Percentiles rank a stretch among this genome's conserved stretches.
Conservation (phyloP, 202 grass and related monocot genomes). For the Schoenoplectus tabernaemontani region DNA sequence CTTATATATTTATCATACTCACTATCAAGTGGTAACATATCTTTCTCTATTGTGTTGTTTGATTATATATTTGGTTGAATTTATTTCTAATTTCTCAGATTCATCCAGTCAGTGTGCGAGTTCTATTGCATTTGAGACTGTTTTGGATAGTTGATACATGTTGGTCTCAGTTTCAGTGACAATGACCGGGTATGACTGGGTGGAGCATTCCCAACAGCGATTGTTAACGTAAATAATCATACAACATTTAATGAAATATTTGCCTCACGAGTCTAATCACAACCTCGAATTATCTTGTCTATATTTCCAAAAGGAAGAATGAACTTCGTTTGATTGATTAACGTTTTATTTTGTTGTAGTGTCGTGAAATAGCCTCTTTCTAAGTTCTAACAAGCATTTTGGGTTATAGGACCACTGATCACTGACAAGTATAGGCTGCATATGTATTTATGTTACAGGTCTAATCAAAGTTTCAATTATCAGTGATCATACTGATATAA, state of each 20-base stretch:
- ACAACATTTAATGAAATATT: not conserved
- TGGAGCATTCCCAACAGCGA: too few species aligned
- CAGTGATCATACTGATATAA: not conserved
- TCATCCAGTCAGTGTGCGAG: too few species aligned
- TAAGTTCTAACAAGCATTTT: not conserved
- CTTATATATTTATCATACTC: too few species aligned
- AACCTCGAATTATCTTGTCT: not conserved
- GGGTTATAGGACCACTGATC: not conserved
- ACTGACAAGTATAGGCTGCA: not conserved
- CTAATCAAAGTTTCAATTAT: not conserved
- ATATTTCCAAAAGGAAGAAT: not conserved
- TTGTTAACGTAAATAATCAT: not conserved
- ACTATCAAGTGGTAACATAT: too few species aligned
- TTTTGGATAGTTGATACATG: too few species aligned
- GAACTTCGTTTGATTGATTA: not conserved
- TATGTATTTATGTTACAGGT: not conserved
- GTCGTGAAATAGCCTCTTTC: not conserved
- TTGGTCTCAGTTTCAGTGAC: too few species aligned
- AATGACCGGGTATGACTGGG: too few species aligned
- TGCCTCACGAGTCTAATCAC: not conserved
- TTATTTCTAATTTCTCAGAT: too few species aligned
- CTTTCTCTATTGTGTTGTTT: too few species aligned
- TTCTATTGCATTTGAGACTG: too few species aligned
- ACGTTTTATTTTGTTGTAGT: not conserved
- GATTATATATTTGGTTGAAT: too few species aligned